Base-by-base conservation (phyloP, 164 flowering plant species). In the Houttuynia cordata region DNA sequence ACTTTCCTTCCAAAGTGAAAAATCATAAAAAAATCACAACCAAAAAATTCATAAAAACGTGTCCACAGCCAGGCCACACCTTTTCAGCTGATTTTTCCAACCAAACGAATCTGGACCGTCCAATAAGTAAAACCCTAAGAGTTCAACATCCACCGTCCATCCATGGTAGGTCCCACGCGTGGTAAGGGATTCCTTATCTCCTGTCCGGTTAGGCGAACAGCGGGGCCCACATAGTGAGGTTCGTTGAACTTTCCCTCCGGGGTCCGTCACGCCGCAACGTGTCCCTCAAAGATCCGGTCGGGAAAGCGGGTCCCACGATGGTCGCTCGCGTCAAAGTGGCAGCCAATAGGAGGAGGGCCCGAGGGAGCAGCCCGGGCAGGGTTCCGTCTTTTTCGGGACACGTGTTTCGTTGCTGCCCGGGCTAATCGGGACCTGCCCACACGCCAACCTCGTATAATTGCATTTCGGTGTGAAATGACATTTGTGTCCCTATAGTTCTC, bases 391-490 rank as follows among this genome's bases (percentile, higher is more conserved):
- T 20, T 3, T 52, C 58, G 13, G 56, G 58, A 56, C 58, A 56
- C 58, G 58, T 15, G 58, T 23, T 15, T 17, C 1, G 8, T 0
- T 56, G 8, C 18, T 10, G 18, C 58, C 58, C 15, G 34, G 1
- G n/a, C 37, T 56, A 15, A 24, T 37, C 37, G 58, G 37, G 37
- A 1, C 58, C 58, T 23, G 58, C 34, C 58, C 58, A n/a, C 30
- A 2, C 37, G 37, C 37, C 58, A 8, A 56, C 58, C 34, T 56
- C 58, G 58, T 56, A 56, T 56, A 22, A 56, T 56, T 56, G 58
- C 39, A 24, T 7, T 34, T 13, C 34, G 24, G 30, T 30, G 37
- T 30, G 6, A 2, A 30, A 30, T 30, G 37, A 30, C 37, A 30
- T 6, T 30, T 2, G 4, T 30, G 6, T 6, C 37, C 37, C 37